A percentile compares a stretch with the other conserved stretches of the same genome.
phyloP scores from a whole-genome alignment of 2,329 filamentous ascomycete genomes.

The Monosporascus sp. region DNA sequence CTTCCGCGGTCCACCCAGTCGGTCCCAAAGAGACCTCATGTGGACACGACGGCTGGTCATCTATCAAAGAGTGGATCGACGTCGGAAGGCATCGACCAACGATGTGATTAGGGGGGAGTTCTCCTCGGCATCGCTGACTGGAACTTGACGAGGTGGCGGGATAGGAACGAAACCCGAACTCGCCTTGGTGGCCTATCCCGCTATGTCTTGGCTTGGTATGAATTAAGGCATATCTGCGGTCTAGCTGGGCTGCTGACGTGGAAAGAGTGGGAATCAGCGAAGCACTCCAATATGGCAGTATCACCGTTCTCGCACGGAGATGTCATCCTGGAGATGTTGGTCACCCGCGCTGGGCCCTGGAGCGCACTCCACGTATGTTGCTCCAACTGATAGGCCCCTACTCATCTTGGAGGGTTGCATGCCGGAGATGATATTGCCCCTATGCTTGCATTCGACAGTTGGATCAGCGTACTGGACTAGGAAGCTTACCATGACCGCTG shows the following conservation, averaged over 20 bases:
- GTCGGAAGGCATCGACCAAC: neutral
- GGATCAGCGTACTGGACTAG: neutral
- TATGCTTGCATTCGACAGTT: too few relatives aligned
- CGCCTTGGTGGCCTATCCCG: neutral
- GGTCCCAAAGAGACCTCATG: neutral
- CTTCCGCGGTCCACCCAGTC: neutral
- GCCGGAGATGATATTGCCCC: neutral
- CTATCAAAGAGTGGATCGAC: neutral
- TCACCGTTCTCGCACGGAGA: neutral
- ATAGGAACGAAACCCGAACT: neutral
- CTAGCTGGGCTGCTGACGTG: neutral
- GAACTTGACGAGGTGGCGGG: neutral
- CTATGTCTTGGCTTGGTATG: neutral
- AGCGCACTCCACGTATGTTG: neutral
- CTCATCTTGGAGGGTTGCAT: neutral
- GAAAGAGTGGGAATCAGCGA: neutral
- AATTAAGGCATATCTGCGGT: neutral
- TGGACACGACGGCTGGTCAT: neutral
- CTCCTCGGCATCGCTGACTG: neutral
- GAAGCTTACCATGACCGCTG: neutral
- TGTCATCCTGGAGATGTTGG: neutral
- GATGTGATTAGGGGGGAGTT: neutral
- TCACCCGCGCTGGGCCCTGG: neutral
- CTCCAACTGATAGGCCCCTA: neutral
- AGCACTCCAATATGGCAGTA: neutral